Evolutionary conservation across 371 early-diverging fungal genomes (phyloP).

Genomic region (Mucor indicus): DNA sequence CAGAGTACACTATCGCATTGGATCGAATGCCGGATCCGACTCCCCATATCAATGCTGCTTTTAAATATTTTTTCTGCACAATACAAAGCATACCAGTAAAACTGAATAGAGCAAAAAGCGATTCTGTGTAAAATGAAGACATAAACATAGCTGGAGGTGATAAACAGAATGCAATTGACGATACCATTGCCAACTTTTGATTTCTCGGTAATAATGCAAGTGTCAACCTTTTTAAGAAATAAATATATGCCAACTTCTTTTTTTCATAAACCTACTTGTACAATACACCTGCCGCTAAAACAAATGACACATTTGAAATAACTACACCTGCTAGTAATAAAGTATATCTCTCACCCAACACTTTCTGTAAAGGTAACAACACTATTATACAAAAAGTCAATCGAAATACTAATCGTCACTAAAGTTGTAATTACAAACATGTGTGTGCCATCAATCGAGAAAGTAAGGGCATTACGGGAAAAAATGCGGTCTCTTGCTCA

Average conservation of each 20-base stretch:
- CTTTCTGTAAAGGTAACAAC: constrained; percentile 36
- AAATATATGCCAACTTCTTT: not conserved
- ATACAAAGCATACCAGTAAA: constrained; percentile 76
- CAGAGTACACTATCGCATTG: constrained; percentile 79
- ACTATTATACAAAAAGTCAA: constrained; percentile 19
- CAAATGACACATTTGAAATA: constrained; percentile 72
- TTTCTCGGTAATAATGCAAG: constrained; percentile 47
- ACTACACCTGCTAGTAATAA: constrained; percentile 65
- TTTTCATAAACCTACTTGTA: constrained; percentile 49
- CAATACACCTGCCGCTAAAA: constrained; percentile 72
- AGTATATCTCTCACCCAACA: constrained; percentile 44
- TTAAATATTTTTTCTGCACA: constrained; percentile 33
- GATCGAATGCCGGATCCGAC: constrained; percentile 68
- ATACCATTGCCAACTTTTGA: constrained; percentile 52
- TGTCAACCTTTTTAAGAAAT: constrained; percentile 38
- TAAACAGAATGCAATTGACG: constrained; percentile 71
- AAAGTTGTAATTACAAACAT: not conserved
- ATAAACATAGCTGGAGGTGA: constrained; percentile 85
- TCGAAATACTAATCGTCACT: not conserved
- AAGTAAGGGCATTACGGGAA: constrained; percentile 78
- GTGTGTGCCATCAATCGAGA: constrained; percentile 51
- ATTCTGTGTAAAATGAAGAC: constrained; percentile 88
- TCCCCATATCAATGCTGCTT: constrained; percentile 53
- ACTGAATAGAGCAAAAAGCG: constrained; percentile 75
- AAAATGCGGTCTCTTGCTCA: constrained; percentile 93